Base-by-base conservation (phyloP, 1,284 basidiomycete genomes). In the Limonomyces culmigenus region DNA sequence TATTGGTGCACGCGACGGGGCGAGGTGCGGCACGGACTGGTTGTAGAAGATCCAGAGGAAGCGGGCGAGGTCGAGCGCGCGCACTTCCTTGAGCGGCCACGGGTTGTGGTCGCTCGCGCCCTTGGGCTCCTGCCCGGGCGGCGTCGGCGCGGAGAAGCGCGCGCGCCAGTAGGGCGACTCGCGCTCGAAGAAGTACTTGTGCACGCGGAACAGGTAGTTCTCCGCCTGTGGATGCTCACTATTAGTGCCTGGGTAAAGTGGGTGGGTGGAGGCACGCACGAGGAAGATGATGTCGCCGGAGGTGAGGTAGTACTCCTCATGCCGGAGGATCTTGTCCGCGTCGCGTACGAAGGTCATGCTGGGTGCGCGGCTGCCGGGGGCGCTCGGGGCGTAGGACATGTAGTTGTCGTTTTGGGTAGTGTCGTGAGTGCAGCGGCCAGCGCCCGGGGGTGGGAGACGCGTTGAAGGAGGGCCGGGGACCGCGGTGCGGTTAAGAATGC, bases 21-120 rank as follows among this genome's bases (percentile, higher is more conserved):
- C 6, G 18, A 18, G 31, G 17, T 1, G 5, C 32, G 18, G 23
- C 29, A 63, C 70, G 46, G 47, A 77, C 74, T 64, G 64, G 33
- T 76, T 71, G 33, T 79, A 80, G 50, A 77, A 79, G 0, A 80
- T 67, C 74, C 75, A 78, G 0, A 77, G 45, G 15, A 80, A 66
- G 3, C 59, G 56, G 0, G 62, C 60, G 38, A 80, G 77, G 3
- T 75, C 68, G 0, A 55, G 49, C 1, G 59, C 49, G 0, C 49
- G 52, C 10, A 68, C 56, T 11, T 66, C 58, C 4, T 68, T 60
- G 13, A 80, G 54, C 3, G 63, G 53, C 33, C 72, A 64, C 0
- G 74, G 67, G 18, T 51, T 60, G 3, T 55, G 51, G 33, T 73
- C 70, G 0, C 59, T 55, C 0, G 54, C 56, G 16, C 59, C 69